These are phyloP conservation scores for Kodamaea hsintzibuensis DNA, from an alignment of 805 yeast species.

Conservation along the genomic window DNA sequence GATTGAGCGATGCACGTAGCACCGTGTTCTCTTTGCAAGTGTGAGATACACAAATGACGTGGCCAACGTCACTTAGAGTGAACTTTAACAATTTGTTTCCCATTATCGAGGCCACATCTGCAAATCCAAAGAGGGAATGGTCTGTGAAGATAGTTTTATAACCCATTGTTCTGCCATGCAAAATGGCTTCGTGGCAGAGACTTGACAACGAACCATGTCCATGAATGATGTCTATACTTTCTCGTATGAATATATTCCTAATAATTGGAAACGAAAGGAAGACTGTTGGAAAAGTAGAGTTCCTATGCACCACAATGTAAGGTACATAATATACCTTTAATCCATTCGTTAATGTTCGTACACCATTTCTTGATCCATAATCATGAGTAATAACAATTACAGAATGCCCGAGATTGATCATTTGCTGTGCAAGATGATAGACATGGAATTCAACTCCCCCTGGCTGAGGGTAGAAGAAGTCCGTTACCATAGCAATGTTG, in stretches of 20 bases:
- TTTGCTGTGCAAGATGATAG: conserved; percentile 82
- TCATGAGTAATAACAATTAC: conserved; percentile 89
- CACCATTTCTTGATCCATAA: conserved; percentile 79
- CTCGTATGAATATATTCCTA: conserved; percentile 83
- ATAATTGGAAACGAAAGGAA: conserved; percentile 85
- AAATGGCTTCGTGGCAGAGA: conserved; percentile 83
- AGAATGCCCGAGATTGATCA: conserved; percentile 78
- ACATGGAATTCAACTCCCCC: conserved; percentile 98
- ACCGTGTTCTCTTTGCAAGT: conserved; percentile 97
- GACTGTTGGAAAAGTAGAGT: conserved; percentile 85
- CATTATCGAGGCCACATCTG: conserved; percentile 76
- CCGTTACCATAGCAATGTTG: conserved; percentile 77
- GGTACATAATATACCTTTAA: conserved; percentile 92
- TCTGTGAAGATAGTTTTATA: conserved; percentile 90
- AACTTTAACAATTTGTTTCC: conserved; percentile 87
- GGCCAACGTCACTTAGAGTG: conserved; percentile 82
- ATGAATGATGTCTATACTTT: conserved; percentile 84
- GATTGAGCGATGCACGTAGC: conserved; percentile 79
- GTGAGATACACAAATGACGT: conserved; percentile 94
- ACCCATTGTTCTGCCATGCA: conserved; percentile 95
- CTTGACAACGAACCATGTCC: conserved; percentile 92
- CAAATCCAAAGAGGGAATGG: conserved; percentile 93
- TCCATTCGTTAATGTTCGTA: conserved; percentile 84
- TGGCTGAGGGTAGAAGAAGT: conserved; percentile 96
- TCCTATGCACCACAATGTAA: conserved; percentile 73